Evolutionary conservation across 208 protist genomes (phyloP).

Genomic region (Leishmania tarentolae): DNA sequence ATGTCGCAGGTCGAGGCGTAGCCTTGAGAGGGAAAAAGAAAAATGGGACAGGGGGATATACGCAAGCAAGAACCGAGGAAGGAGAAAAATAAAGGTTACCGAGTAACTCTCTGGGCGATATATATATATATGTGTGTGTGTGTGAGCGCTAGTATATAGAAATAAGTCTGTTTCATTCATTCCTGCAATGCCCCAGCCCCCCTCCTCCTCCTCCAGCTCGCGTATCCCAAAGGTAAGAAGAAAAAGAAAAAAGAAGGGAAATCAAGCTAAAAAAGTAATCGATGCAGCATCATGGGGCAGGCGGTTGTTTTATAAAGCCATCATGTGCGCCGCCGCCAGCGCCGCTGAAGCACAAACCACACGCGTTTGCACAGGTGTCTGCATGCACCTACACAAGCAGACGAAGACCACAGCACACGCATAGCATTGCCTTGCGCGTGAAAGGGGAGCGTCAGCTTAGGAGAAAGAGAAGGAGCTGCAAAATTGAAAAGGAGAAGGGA

Average conservation of each 20-base stretch:
- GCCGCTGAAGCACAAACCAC: background rate
- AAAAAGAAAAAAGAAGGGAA: background rate
- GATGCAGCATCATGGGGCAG: background rate
- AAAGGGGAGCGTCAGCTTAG: background rate
- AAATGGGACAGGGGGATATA: background rate
- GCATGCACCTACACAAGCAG: background rate
- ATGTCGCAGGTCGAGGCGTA: background rate
- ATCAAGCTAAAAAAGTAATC: background rate
- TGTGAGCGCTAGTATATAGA: background rate
- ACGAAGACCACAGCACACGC: background rate
- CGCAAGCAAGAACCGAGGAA: background rate
- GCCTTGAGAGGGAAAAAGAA: background rate
- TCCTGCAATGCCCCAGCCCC: background rate
- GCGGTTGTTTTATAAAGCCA: background rate
- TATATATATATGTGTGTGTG: background rate
- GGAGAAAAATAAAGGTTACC: background rate
- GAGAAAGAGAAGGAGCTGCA: background rate
- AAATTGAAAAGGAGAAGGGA: background rate
- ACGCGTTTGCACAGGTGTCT: background rate
- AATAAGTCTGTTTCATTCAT: background rate
- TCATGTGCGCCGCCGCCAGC: background rate
- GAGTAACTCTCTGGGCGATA: background rate
- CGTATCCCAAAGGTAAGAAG: background rate
- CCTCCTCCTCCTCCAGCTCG: background rate
- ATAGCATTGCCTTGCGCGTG: background rate